Percentiles rank a stretch among this genome's conserved stretches.
Evolutionary conservation across 2,329 filamentous ascomycete genomes (phyloP).

Genomic region (Talaromyces rugulosus): DNA sequence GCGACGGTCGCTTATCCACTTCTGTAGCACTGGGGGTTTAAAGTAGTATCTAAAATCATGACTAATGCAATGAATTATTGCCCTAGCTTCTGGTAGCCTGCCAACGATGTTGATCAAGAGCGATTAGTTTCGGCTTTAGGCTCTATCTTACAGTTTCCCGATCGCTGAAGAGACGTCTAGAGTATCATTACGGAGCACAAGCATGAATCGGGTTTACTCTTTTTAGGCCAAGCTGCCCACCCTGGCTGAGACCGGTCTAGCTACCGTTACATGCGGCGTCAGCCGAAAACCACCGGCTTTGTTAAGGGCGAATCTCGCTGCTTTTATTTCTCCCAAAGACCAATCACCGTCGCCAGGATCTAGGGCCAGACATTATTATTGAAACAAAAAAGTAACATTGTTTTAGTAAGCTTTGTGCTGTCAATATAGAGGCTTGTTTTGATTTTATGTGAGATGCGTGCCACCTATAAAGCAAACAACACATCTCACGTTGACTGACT

Average conservation of each 20-base stretch:
- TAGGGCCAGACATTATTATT: neutral
- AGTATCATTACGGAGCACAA: too few relatives aligned
- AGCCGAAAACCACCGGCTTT: neutral
- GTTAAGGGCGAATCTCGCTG: neutral
- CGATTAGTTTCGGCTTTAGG: neutral
- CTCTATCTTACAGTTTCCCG: neutral
- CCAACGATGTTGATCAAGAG: neutral
- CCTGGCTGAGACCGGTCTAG: neutral
- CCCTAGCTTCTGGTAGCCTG: neutral
- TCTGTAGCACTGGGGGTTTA: neutral
- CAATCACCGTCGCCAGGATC: neutral
- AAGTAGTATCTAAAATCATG: neutral
- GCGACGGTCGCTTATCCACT: neutral
- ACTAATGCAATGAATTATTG: neutral
- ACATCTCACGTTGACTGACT: neutral
- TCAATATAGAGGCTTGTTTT: neutral
- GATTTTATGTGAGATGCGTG: neutral
- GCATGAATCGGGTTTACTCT: neutral
- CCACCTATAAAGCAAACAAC: neutral
- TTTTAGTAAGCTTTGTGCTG: neutral
- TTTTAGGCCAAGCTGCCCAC: neutral
- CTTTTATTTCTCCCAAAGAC: neutral
- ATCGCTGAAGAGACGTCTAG: too few relatives aligned
- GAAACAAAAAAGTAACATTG: neutral
- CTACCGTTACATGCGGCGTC: neutral